These are phyloP conservation scores for Boletus rufocinnamomeus DNA, from an alignment of 768 basidiomycete genomes.

Conservation along the genomic window DNA sequence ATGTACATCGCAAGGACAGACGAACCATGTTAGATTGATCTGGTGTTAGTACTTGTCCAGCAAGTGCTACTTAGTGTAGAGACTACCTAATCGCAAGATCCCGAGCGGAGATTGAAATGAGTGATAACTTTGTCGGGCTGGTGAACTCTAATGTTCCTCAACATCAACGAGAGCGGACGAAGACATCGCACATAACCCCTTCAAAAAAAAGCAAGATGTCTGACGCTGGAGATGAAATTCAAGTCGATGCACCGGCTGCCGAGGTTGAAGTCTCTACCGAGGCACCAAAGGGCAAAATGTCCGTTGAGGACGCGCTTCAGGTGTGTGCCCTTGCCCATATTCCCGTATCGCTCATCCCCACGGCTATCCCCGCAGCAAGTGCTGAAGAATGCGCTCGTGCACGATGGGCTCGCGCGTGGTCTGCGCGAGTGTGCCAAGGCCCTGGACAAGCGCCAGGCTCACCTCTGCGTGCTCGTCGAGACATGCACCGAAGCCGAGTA, in stretches of 20 bases:
- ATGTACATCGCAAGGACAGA: constrained; percentile 13
- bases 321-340: constrained; percentile 41
- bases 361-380: constrained; percentile 68
- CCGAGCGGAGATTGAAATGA: constrained; percentile 59
- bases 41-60: neutral
- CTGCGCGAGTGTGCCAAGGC: constrained; percentile 98
- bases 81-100: constrained; percentile 34
- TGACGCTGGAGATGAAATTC: constrained; percentile 97
- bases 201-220: constrained; percentile 63
- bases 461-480: constrained; percentile 98
- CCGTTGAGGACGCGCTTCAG: constrained; percentile 94
- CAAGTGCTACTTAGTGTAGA: neutral
- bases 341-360: neutral
- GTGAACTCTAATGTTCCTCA: constrained; percentile 59
- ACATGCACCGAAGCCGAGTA: constrained; percentile 99
- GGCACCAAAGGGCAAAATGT: constrained; percentile 93
- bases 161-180: constrained; percentile 96
- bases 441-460: constrained; percentile 97
- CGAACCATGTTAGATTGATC: constrained; percentile 28
- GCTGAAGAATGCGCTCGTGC: constrained; percentile 96
- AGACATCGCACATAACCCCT: constrained; percentile 56
- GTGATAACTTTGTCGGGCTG: constrained; percentile 28
- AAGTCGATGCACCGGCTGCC: constrained; percentile 60
- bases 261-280: constrained; percentile 84
- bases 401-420: constrained; percentile 97